phyloP scores from a whole-genome alignment of 1,284 basidiomycete genomes.

The Boletus semigastroideus region DNA sequence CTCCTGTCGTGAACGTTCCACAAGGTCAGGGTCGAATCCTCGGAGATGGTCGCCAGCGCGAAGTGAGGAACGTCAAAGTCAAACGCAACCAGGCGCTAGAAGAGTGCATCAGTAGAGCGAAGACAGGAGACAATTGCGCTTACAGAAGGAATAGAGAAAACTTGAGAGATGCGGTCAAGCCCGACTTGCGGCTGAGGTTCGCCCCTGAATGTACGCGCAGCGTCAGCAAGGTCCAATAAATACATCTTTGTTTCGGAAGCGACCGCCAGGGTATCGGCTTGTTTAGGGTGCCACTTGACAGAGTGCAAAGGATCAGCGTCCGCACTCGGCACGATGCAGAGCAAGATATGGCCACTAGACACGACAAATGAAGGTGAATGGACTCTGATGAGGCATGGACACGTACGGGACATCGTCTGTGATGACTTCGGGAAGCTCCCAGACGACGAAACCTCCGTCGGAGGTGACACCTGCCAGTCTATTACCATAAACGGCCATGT shows the following conservation, averaged over 20 bases:
- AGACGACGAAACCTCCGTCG: slow-evolving; percentile 82
- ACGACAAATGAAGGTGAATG: slow-evolving; percentile 12
- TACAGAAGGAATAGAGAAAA: slow-evolving; percentile 68
- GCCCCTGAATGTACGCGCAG: slow-evolving; percentile 53
- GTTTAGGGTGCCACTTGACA: slow-evolving; percentile 82
- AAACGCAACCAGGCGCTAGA: slow-evolving; percentile 71
- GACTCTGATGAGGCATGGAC: not conserved
- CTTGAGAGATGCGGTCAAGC: slow-evolving; percentile 61
- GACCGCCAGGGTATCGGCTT: slow-evolving; percentile 72
- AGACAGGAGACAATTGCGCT: slow-evolving; percentile 25
- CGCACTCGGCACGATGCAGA: slow-evolving; percentile 64
- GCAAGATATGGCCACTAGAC: slow-evolving; percentile 60
- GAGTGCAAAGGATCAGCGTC: slow-evolving; percentile 65
- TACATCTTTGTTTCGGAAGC: slow-evolving; percentile 73
- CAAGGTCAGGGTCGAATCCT: slow-evolving; percentile 73
- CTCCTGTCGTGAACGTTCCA: slow-evolving; percentile 76
- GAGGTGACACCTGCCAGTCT: slow-evolving; percentile 79
- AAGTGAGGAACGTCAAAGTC: slow-evolving; percentile 76
- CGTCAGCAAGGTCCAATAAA: slow-evolving; percentile 67
- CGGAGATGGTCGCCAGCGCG: slow-evolving; percentile 73
- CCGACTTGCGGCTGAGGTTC: slow-evolving; percentile 65
- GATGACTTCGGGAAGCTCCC: slow-evolving; percentile 78
- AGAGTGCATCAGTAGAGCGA: slow-evolving; percentile 6
- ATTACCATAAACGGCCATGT: slow-evolving; percentile 82
- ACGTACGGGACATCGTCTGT: slow-evolving; percentile 81